A percentile compares a stretch with the other conserved stretches of the same genome.
Evolutionary conservation across 306 rosid species (phyloP).

Genomic region (Quercus alba): DNA sequence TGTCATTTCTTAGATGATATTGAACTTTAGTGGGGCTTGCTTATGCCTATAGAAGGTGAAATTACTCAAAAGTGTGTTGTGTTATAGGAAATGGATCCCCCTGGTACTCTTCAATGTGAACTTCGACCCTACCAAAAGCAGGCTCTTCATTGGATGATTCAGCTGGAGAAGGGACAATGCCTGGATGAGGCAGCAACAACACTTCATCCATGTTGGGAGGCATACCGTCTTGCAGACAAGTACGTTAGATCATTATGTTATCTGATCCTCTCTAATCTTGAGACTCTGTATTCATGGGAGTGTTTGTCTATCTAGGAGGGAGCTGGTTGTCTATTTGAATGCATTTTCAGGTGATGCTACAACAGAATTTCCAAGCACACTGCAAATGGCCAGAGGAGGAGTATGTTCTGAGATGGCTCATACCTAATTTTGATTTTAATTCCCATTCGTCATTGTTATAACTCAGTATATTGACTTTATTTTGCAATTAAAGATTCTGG

Average conservation of each 20-base stretch:
- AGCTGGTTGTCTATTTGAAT: constrained; percentile 66
- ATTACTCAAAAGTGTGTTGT: constrained; percentile 18
- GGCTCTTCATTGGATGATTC: constrained; percentile 90
- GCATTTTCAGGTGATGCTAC: constrained; percentile 94
- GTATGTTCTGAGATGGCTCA: constrained; percentile 50
- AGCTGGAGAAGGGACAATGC: constrained; percentile 72
- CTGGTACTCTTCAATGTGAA: constrained; percentile 68
- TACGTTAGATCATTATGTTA: constrained; percentile 29
- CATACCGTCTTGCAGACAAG: constrained; percentile 79
- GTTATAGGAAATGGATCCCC: constrained; percentile 86
- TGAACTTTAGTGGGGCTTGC: constrained; percentile 13
- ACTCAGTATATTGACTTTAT: constrained; percentile 27
- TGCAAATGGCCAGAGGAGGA: constrained; percentile 93
- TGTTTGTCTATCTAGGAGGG: constrained; percentile 56
- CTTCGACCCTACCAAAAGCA: constrained; percentile 90
- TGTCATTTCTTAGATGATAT: constrained; percentile 16
- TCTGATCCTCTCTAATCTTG: background rate
- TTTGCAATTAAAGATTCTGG: constrained; percentile 70
- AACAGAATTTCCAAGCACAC: constrained; percentile 89
- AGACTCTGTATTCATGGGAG: constrained; percentile 18
- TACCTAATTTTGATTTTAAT: constrained; percentile 8
- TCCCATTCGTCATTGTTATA: background rate
- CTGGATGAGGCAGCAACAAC: constrained; percentile 66
- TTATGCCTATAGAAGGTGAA: constrained; percentile 18
- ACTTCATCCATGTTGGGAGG: constrained; percentile 98